Percentiles rank a stretch among this genome's conserved stretches.
These are phyloP conservation scores for Septoria linicola DNA, from an alignment of 2,329 filamentous ascomycete species.

Conservation along the genomic window DNA sequence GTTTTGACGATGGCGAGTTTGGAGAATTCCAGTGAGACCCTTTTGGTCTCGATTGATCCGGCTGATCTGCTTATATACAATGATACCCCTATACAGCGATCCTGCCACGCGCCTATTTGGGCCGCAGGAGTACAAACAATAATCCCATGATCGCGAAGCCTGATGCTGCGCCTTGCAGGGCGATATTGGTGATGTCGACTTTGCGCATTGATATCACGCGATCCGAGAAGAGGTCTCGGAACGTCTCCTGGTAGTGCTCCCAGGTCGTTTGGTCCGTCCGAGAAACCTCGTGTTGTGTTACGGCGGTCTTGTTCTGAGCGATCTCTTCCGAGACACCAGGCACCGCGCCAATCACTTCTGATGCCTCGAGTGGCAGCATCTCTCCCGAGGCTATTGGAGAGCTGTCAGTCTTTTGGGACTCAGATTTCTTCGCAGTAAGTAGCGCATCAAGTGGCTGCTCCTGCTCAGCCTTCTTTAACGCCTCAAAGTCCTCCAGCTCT, in stretches of 20 bases:
- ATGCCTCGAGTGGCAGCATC: conserved; percentile 29
- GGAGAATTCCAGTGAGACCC: conserved; percentile 67
- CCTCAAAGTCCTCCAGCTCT: neutral
- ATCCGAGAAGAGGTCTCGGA: conserved; percentile 44
- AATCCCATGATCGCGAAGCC: conserved; percentile 41
- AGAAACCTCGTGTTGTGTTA: neutral
- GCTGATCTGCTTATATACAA: neutral
- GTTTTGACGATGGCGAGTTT: conserved; percentile 86
- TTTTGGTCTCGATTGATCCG: neutral
- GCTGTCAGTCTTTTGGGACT: conserved; percentile 12
- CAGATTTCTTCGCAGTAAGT: neutral
- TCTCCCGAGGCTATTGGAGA: conserved; percentile 25
- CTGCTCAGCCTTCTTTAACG: conserved; percentile 1
- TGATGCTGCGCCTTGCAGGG: conserved; percentile 46
- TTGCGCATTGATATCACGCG: conserved; percentile 46
- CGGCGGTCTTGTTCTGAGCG: neutral
- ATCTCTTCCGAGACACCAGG: conserved; percentile 5
- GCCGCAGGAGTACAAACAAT: conserved; percentile 37
- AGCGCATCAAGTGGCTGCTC: conserved; percentile 13
- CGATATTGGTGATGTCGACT: conserved; percentile 47
- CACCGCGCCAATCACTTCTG: conserved; percentile 20
- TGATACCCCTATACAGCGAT: conserved; percentile 13
- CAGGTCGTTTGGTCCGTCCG: conserved; percentile 10
- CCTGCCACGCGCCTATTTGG: conserved; percentile 27
- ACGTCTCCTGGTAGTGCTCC: conserved; percentile 24